Base-by-base conservation (phyloP, 169 alveolate genomes). In the Cryptosporidium meleagridis region DNA sequence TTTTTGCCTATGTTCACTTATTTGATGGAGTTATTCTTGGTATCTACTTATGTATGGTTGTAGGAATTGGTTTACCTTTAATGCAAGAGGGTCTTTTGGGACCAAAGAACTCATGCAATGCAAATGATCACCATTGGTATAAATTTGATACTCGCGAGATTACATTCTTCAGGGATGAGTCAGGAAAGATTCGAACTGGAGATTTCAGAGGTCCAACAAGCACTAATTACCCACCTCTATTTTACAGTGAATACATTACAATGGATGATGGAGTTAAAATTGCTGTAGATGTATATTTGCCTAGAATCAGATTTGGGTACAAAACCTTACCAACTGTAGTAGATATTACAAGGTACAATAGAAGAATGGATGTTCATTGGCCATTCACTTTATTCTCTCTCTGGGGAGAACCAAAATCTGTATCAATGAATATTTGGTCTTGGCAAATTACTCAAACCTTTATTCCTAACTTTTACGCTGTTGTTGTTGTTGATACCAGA, bases 191-290 rank as follows among this genome's bases (percentile, higher is more conserved):
- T 16, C 80, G 70, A 33, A 62, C 51, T 3, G 89, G 89, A n/a
- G 89, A 80, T 65, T 80, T 80, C 33, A 80, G 89, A 45, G 89
- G 80, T 29, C 75, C 89, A 31, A 53, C 91, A 26, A 68, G 71
- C 21, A 58, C 84, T 8, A 69, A 68, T 44, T 73, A 85, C 37
- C 94, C 93, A 23, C 94, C 94, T 7, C 35, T 91, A 18, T 69
- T 89, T 48, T 91, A 86, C 29, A 91, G 94, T n/a, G 86, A 65
- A 7, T 92, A 92, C 53, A 51, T 92, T 23, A 68, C 61, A 1
- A 92, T 92, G 95, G 72, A 87, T 14, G 95, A 92, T 53, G 95
- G 94, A 10, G 91, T 91, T 37, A 87, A 87, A 59, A 69, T 92
- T 10, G 95, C 95, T 10, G 93, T 89, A 9, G 95, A 92, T 69